These are phyloP conservation scores for Chenopodium album DNA, from an alignment of 148 eudicot species.

Conservation along the genomic window DNA sequence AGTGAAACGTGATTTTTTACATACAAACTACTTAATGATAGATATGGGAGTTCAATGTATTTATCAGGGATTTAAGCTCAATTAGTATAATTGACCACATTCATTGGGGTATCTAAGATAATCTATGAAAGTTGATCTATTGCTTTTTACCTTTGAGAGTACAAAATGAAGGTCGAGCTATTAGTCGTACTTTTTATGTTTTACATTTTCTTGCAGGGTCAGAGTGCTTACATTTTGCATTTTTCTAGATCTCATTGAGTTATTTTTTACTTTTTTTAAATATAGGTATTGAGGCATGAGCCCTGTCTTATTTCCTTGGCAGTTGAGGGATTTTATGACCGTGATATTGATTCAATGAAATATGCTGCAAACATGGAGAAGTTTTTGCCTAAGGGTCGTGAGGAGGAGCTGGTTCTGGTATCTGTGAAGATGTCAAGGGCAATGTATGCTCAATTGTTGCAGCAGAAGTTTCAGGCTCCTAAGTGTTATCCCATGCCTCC, in stretches of 20 bases:
- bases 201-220: background rate
- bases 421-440: constrained; percentile 76
- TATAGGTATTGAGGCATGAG: constrained; percentile 66
- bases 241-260: background rate
- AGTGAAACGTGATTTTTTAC: too few species aligned
- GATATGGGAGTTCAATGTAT: too few species aligned
- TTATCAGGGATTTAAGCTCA: too few species aligned
- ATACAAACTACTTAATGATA: too few species aligned
- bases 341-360: constrained; percentile 90
- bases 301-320: constrained; percentile 66
- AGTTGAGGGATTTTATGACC: constrained; percentile 84
- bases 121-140: background rate
- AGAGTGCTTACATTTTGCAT: background rate
- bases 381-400: constrained; percentile 61
- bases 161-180: background rate
- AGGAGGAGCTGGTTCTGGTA: constrained; percentile 63
- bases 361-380: constrained; percentile 71
- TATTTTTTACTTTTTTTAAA: background rate
- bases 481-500: constrained; percentile 83
- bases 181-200: background rate
- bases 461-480: constrained; percentile 91
- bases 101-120: too few species aligned
- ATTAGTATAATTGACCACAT: too few species aligned
- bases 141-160: background rate
- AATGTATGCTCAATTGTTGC: constrained; percentile 87